These are phyloP conservation scores for Patellaria atrata DNA, from an alignment of 495 filamentous ascomycete genomes.

Conservation along the genomic window DNA sequence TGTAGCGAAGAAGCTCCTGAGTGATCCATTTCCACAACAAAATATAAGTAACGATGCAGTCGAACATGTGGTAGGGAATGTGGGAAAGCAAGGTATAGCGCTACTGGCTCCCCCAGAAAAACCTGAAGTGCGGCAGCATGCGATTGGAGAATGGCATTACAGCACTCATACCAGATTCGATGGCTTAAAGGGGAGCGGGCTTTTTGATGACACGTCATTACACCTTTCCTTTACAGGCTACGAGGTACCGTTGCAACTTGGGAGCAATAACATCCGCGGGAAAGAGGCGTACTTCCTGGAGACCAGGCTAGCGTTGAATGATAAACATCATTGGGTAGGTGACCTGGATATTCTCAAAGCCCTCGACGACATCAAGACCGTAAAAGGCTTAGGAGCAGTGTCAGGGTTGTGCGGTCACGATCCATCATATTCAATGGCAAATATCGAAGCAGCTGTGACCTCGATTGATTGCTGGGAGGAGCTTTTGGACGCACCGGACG, in stretches of 20 bases:
- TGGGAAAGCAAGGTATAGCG: conserved; percentile 5
- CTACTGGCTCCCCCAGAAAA: not conserved
- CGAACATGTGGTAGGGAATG: conserved; percentile 1
- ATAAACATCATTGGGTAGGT: conserved; percentile 26
- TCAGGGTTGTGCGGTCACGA: no score
- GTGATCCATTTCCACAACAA: no score
- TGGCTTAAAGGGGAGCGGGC: conserved; percentile 8
- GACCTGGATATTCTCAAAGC: conserved; percentile 26
- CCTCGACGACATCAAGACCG: no score
- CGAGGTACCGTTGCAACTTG: conserved; percentile 17
- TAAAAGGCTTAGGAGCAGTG: no score
- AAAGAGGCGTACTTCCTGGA: conserved; percentile 23
- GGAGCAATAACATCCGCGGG: conserved; percentile 15
- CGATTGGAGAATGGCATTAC: not conserved
- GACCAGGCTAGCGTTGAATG: conserved; percentile 23
- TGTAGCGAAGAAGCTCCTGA: no score
- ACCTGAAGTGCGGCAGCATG: not conserved
- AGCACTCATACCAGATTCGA: conserved; percentile 3
- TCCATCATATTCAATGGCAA: no score
- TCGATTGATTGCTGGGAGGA: no score
- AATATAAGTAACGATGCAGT: no score
- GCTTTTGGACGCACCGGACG: no score
- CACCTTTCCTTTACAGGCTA: conserved; percentile 31
- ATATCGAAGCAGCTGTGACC: no score
- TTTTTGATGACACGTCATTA: conserved; percentile 26